Evolutionary conservation across 1,284 basidiomycete genomes (phyloP).

Genomic region (Ceratobasidium sp.): DNA sequence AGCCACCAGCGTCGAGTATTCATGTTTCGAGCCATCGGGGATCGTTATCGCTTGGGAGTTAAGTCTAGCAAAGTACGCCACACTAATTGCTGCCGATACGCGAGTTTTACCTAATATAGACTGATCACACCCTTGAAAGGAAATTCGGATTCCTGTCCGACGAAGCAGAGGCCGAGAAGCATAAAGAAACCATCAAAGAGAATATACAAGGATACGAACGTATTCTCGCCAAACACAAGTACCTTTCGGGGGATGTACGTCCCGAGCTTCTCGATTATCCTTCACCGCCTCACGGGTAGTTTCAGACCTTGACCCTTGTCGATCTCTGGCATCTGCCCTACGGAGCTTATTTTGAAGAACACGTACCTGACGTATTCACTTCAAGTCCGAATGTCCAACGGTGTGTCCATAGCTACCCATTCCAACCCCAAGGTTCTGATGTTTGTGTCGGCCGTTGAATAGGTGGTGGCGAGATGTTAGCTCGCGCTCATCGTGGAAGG

Average conservation of each 20-base stretch:
- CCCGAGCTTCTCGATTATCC: neutral
- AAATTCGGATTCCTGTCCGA: constrained; percentile 50
- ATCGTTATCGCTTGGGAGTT: constrained; percentile 12
- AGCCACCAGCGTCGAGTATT: constrained; percentile 55
- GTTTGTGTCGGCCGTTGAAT: neutral
- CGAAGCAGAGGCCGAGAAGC: constrained; percentile 54
- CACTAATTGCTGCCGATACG: neutral
- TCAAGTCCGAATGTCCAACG: neutral
- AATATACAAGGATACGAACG: constrained; percentile 64
- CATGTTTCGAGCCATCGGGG: constrained; percentile 53
- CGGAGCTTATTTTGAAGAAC: constrained; percentile 55
- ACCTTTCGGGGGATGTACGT: constrained; percentile 64
- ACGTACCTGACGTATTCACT: constrained; percentile 52
- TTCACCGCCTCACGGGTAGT: neutral
- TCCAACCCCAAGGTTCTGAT: neutral
- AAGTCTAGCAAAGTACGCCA: constrained; percentile 3
- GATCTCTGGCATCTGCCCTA: constrained; percentile 69
- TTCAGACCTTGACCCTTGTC: constrained; percentile 60
- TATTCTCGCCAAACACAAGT: constrained; percentile 63
- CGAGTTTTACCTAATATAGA: neutral
- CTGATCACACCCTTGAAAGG: neutral
- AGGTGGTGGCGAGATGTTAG: constrained; percentile 59
- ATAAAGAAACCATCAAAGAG: constrained; percentile 55
- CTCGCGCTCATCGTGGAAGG: constrained; percentile 58
- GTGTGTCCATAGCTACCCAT: neutral